Base-by-base conservation (phyloP, 2,329 filamentous ascomycete genomes). In the Pseudocercospora macadamiae region DNA sequence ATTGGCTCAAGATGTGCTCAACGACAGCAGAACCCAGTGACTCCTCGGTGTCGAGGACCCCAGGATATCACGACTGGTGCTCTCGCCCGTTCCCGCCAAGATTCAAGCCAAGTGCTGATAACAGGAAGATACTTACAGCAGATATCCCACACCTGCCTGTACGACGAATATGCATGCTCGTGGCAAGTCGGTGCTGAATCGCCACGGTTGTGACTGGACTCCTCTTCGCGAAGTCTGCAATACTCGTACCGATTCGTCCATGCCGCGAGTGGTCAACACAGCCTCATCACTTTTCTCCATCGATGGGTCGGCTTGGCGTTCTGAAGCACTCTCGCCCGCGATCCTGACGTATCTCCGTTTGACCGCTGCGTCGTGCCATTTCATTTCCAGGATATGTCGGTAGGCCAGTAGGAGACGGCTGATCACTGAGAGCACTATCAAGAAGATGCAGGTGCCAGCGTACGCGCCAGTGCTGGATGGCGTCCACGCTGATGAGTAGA, bases 391-490 rank as follows among this genome's bases (percentile, higher is more conserved):
- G 14, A 79, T 69, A 21, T 78, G 72, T 72, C 91, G 91, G 68
- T 84, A 79, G 2, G 92, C 92, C 51, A 93, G 78, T 14, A 96
- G 80, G 18, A 80, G 77, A 53, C 93, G 89, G 70, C 88, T 86
- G 57, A 89, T 70, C 61, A 87, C 80, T 60, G 87, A 87, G 52
- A 97, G 86, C 44, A 89, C 67, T 72, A 96, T 87, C 59, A 97
- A 83, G 77, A 97, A 97, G 74, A 97, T 90, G 79, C 93, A 96
- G 25, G 91, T 96, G 56, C 86, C 93, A 1, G 91, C 91, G 75
- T 97, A 97, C 60, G 83, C 78, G 67, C 88, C 91, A 4, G 82
- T 78, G 32, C 78, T 87, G 25, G 72, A 76, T 4, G 93, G 93
- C 2, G 89, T 89, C 91, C 93, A 97, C 53, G 80, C 73, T 19